Conservation (phyloP, 2,329 filamentous ascomycete genomes). For the Ophiostoma montium region DNA sequence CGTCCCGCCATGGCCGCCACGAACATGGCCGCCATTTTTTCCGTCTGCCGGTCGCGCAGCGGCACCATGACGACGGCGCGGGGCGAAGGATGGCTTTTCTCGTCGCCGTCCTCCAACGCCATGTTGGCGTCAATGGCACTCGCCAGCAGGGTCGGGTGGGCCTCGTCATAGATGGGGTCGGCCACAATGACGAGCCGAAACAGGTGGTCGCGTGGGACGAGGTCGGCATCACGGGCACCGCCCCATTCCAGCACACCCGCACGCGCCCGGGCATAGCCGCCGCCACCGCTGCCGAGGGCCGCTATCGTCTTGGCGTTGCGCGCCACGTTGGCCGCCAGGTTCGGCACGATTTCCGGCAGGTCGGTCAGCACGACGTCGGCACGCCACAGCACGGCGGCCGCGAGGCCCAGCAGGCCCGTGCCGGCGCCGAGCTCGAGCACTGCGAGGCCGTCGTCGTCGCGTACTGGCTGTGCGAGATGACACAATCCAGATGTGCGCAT, state of each 20-base stretch:
- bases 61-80: slow-evolving; percentile 66
- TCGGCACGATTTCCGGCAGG: slow-evolving; percentile 67
- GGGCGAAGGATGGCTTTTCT: background rate
- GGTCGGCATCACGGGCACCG: slow-evolving; percentile 18
- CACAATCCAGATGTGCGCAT: background rate
- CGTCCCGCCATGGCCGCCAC: slow-evolving; percentile 39
- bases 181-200: slow-evolving; percentile 61
- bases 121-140: slow-evolving; percentile 58
- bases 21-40: slow-evolving; percentile 47
- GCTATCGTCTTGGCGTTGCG: slow-evolving; percentile 46
- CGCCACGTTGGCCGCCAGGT: slow-evolving; percentile 59
- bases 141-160: slow-evolving; percentile 63
- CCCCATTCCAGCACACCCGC: slow-evolving; percentile 67
- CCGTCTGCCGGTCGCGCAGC: slow-evolving; percentile 53
- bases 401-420: slow-evolving; percentile 79
- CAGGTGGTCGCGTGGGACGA: slow-evolving; percentile 21
- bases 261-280: slow-evolving; percentile 33
- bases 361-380: slow-evolving; percentile 64
- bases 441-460: slow-evolving; percentile 12
- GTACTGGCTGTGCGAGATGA: background rate
- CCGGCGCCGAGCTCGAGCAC: slow-evolving; percentile 76
- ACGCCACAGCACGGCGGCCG: slow-evolving; percentile 60
- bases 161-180: slow-evolving; percentile 75
- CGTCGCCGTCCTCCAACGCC: slow-evolving; percentile 24
- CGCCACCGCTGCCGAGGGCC: slow-evolving; percentile 23